These are phyloP conservation scores for Amylocystis lapponica DNA, from an alignment of 768 basidiomycete species.

Conservation along the genomic window DNA sequence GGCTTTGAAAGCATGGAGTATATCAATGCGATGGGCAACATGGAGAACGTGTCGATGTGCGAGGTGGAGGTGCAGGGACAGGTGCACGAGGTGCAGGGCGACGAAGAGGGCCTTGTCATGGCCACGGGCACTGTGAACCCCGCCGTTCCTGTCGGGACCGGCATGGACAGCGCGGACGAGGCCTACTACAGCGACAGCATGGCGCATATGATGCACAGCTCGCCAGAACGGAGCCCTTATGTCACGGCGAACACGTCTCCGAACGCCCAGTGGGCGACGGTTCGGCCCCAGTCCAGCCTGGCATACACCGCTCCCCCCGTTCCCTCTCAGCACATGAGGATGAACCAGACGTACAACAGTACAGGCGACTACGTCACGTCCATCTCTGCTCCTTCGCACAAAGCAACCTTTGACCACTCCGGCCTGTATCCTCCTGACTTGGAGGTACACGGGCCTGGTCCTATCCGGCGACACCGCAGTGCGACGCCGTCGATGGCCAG, in stretches of 20 bases:
- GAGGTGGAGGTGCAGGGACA: constrained; percentile 55
- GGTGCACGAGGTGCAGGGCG: constrained; percentile 50
- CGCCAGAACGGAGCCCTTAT: constrained; percentile 15
- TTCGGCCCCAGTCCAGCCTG: constrained; percentile 16
- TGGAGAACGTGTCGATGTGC: constrained; percentile 48
- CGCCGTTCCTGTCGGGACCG: constrained; percentile 14
- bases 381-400: constrained; percentile 65
- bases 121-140: constrained; percentile 17
- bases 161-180: constrained; percentile 12
- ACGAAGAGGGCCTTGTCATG: constrained; percentile 51
- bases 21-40: constrained; percentile 10
- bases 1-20: constrained; percentile 11
- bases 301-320: not conserved
- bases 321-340: constrained; percentile 22
- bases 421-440: constrained; percentile 43
- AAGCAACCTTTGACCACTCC: constrained; percentile 57
- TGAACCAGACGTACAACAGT: constrained; percentile 11
- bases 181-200: constrained; percentile 17
- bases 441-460: constrained; percentile 39
- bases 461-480: constrained; percentile 65
- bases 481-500: constrained; percentile 66
- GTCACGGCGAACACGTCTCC: constrained; percentile 19
- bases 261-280: constrained; percentile 33
- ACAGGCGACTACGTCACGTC: constrained; percentile 33
- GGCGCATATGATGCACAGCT: constrained; percentile 9